phyloP scores from a whole-genome alignment of 768 basidiomycete species.

The Candolleomyces eurysporus region DNA sequence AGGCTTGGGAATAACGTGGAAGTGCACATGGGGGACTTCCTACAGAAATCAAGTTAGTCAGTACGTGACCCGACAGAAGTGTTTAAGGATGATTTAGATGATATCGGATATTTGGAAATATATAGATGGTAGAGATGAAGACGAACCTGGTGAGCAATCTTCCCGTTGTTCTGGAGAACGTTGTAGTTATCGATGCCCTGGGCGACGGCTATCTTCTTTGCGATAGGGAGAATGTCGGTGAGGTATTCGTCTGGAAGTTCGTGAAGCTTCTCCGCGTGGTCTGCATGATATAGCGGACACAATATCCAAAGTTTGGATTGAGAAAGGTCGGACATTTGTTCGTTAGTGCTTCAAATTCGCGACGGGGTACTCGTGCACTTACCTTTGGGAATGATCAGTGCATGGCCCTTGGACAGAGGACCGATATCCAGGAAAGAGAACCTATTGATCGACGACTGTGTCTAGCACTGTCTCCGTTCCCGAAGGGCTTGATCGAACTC shows the following conservation, averaged over 20 bases:
- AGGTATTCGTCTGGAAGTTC: conserved; percentile 87
- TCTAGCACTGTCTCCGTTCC: background rate
- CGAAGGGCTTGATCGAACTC: conserved; percentile 23
- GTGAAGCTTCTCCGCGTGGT: conserved; percentile 83
- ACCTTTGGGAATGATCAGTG: conserved; percentile 95
- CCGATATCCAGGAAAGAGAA: conserved; percentile 92
- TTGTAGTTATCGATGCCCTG: conserved; percentile 81
- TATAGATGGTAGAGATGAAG: too few relatives aligned
- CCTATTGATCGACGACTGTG: conserved; percentile 32
- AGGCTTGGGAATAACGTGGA: conserved; percentile 93
- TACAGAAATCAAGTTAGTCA: conserved; percentile 17
- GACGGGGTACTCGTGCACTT: conserved; percentile 9
- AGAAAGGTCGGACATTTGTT: background rate
- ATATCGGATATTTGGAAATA: background rate
- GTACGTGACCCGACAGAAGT: background rate
- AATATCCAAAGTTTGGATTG: background rate
- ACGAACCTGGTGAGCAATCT: conserved; percentile 55
- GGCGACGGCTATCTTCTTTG: conserved; percentile 85
- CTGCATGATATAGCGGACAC: conserved; percentile 34
- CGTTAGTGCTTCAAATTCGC: background rate
- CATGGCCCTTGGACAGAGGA: conserved; percentile 87
- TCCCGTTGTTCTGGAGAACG: conserved; percentile 68
- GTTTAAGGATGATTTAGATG: background rate
- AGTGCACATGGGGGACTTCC: conserved; percentile 87
- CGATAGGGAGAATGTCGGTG: conserved; percentile 70